A percentile compares a stretch with the other conserved stretches of the same genome.
Conservation (phyloP, 2,329 filamentous ascomycete species). For the Trichoderma asperellum region DNA sequence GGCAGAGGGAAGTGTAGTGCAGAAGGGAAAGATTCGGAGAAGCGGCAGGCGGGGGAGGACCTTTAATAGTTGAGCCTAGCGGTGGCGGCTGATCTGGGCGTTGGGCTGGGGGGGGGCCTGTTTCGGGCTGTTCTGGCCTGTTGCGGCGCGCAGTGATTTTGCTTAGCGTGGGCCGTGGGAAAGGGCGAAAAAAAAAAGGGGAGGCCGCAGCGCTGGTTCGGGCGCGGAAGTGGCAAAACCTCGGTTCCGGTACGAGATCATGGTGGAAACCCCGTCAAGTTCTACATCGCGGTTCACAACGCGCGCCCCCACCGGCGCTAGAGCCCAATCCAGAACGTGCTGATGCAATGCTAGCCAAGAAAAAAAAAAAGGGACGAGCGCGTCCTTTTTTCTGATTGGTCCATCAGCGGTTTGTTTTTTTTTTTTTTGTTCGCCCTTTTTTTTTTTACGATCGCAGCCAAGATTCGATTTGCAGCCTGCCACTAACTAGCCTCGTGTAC, state of each 20-base stretch:
- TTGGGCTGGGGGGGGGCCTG: not conserved
- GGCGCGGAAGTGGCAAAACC: not conserved
- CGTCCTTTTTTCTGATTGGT: constrained; percentile 25
- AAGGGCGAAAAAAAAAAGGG: constrained; percentile 31
- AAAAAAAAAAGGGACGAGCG: constrained; percentile 3
- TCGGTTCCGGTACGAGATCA: too few species aligned
- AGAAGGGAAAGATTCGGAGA: constrained; percentile 45
- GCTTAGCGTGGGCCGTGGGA: constrained; percentile 32
- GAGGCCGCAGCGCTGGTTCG: constrained; percentile 17
- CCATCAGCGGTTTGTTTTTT: not conserved
- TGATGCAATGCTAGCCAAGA: constrained; percentile 1
- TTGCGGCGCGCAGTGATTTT: not conserved
- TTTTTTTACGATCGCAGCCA: constrained; percentile 11
- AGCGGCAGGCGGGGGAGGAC: constrained; percentile 49
- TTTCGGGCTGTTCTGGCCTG: too few species aligned
- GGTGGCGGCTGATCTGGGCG: constrained; percentile 46
- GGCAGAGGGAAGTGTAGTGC: constrained; percentile 45
- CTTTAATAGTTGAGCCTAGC: constrained; percentile 48
- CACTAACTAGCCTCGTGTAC: not conserved
- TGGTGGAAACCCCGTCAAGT: too few species aligned
- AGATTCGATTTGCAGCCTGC: constrained; percentile 16
- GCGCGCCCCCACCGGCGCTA: not conserved
- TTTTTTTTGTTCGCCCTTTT: not conserved
- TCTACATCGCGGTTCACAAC: too few species aligned
- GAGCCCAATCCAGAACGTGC: not conserved